phyloP scores from a whole-genome alignment of 2,329 filamentous ascomycete species.

The Dactylonectria estremocensis region DNA sequence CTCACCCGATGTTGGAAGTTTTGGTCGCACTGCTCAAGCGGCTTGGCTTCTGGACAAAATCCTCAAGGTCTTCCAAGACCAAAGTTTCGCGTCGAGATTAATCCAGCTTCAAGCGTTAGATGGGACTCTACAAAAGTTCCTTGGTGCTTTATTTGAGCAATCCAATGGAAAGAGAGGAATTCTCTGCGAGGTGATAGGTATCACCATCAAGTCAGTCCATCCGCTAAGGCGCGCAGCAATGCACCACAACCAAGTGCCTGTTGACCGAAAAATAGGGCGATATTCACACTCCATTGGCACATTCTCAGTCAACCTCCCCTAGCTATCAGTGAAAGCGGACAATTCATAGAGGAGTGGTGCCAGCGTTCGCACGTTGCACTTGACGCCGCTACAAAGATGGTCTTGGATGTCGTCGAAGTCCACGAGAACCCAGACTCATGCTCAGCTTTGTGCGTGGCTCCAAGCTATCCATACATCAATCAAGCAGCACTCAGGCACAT shows the following conservation, averaged over 20 bases:
- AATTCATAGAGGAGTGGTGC: not conserved
- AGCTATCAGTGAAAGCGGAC: not conserved
- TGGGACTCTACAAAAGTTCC: slow-evolving; percentile 3
- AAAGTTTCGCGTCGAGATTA: not conserved
- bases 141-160: not conserved
- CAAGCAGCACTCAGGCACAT: not conserved
- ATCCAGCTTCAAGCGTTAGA: slow-evolving; percentile 7
- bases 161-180: not conserved
- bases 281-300: slow-evolving; percentile 16
- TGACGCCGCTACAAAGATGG: slow-evolving; percentile 11
- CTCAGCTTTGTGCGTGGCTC: not conserved
- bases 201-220: slow-evolving; percentile 11
- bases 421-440: not conserved
- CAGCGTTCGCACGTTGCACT: slow-evolving; percentile 5
- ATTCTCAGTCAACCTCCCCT: not conserved
- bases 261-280: not conserved
- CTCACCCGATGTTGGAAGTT: not conserved
- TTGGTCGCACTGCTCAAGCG: slow-evolving; percentile 14
- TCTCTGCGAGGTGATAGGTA: slow-evolving; percentile 5
- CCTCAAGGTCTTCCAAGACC: slow-evolving; percentile 1
- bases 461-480: not conserved
- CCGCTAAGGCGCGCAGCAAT: not conserved
- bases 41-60: slow-evolving; percentile 15
- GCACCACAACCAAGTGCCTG: not conserved
- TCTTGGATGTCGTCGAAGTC: slow-evolving; percentile 4